phyloP scores from a whole-genome alignment of 1,139 yeast genomes.

The Candida tunisiensis region DNA sequence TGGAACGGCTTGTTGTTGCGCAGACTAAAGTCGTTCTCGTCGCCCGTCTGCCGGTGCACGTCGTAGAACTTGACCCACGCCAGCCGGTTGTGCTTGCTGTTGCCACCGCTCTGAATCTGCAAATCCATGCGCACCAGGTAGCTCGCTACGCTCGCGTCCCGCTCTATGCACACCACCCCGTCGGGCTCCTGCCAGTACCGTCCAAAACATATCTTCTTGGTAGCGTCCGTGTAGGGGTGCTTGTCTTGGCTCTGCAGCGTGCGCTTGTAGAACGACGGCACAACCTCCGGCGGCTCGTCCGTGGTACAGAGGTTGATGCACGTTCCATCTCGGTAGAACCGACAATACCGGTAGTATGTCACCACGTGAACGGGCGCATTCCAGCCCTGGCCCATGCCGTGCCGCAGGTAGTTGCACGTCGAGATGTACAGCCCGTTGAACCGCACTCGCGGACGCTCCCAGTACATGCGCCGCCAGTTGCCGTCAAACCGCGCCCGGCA shows the following conservation, averaged over 20 bases:
- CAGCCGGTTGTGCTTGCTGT: constrained; percentile 1
- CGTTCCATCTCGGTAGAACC: constrained; percentile 68
- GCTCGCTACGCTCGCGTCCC: constrained; percentile 4
- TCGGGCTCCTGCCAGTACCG: constrained; percentile 37
- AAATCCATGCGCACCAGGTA: constrained; percentile 1
- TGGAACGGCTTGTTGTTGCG: constrained; percentile 1
- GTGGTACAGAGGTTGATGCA: constrained; percentile 48
- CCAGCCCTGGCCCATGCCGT: constrained; percentile 58
- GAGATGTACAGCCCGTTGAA: constrained; percentile 72
- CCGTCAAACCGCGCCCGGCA: neutral
- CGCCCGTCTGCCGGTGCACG: neutral
- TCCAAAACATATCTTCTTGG: too few species aligned
- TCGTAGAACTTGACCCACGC: constrained; percentile 1
- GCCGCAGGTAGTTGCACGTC: constrained; percentile 71
- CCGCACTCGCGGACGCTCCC: constrained; percentile 50
- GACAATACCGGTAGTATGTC: constrained; percentile 66
- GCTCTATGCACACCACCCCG: constrained; percentile 34
- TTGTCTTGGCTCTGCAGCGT: constrained; percentile 11
- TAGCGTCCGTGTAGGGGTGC: constrained; percentile 24
- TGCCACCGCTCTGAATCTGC: neutral
- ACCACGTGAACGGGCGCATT: constrained; percentile 61
- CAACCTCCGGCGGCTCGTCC: constrained; percentile 44
- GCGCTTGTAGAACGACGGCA: constrained; percentile 16
- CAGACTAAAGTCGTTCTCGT: constrained; percentile 1
- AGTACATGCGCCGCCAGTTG: constrained; percentile 12